Evolutionary conservation across 1,284 basidiomycete species (phyloP).

Genomic region (Rhizoctonia solani): DNA sequence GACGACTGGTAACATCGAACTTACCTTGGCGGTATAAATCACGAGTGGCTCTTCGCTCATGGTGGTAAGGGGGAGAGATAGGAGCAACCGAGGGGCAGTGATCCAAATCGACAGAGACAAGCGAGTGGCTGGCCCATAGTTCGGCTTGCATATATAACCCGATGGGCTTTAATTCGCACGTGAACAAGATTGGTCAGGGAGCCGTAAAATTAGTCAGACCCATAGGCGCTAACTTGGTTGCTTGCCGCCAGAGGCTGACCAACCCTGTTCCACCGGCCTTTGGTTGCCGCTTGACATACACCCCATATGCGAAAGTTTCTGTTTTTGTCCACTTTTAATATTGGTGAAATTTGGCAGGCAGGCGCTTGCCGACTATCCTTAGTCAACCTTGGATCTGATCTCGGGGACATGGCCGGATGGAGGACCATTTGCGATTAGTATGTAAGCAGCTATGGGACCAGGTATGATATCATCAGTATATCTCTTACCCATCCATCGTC

Average conservation of each 20-base stretch:
- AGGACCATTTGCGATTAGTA: no score
- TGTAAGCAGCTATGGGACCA: no score
- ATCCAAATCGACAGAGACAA: no score
- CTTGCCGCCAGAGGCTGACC: background rate
- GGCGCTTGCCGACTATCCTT: constrained; percentile 7
- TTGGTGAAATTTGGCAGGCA: no score
- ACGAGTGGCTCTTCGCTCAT: constrained; percentile 20
- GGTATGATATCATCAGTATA: background rate
- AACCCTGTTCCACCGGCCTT: constrained; percentile 2
- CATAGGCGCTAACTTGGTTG: no score
- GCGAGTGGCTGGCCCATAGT: background rate
- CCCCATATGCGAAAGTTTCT: no score
- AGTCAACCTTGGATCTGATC: background rate
- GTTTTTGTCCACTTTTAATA: no score
- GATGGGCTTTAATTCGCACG: background rate
- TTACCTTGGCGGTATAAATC: constrained; percentile 27
- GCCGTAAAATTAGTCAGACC: no score
- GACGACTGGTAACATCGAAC: background rate
- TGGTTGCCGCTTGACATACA: background rate
- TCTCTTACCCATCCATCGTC: background rate
- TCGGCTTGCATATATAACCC: constrained; percentile 25
- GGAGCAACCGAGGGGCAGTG: background rate
- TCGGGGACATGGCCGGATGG: background rate
- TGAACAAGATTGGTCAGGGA: constrained; percentile 1
- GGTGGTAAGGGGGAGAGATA: background rate